These are phyloP conservation scores for Yamadazyma sp. DNA, from an alignment of 1,139 yeast genomes.

Conservation along the genomic window DNA sequence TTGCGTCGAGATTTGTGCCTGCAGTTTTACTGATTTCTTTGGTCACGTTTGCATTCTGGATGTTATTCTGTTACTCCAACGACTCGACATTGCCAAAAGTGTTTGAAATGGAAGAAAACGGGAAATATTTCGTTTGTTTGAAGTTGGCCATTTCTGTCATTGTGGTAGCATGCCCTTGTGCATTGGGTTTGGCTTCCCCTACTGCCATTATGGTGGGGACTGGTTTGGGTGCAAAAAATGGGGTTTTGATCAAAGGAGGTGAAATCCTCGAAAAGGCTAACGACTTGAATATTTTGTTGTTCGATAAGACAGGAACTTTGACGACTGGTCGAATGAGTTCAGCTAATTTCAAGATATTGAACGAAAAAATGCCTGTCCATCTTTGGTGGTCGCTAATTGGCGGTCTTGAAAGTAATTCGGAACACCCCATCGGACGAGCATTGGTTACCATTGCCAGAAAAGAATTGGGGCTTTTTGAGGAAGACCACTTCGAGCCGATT, in stretches of 20 bases:
- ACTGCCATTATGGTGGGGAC: constrained; percentile 99
- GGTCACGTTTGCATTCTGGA: constrained; percentile 73
- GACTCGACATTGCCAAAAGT: constrained; percentile 46
- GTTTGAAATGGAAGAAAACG: constrained; percentile 54
- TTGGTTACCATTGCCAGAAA: constrained; percentile 39
- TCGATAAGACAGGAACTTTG: constrained; percentile 95
- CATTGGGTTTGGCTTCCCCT: constrained; percentile 94
- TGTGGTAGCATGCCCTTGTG: constrained; percentile 98
- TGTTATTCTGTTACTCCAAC: constrained; percentile 36
- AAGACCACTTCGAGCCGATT: constrained; percentile 30
- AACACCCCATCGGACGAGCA: constrained; percentile 87
- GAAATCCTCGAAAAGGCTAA: constrained; percentile 79
- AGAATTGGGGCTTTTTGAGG: constrained; percentile 32
- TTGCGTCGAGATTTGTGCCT: constrained; percentile 89
- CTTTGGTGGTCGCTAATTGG: constrained; percentile 64
- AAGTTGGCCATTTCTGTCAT: constrained; percentile 89
- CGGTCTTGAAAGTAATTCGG: constrained; percentile 67
- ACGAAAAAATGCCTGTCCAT: constrained; percentile 9
- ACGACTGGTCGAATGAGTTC: constrained; percentile 83
- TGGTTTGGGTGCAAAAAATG: constrained; percentile 89
- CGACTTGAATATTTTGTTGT: constrained; percentile 64
- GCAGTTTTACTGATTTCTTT: constrained; percentile 60
- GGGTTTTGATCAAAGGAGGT: constrained; percentile 92
- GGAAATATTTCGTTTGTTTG: constrained; percentile 67
- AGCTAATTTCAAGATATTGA: constrained; percentile 11